Evolutionary conservation across 2,329 filamentous ascomycete species (phyloP).

Genomic region (Didymella pomorum): DNA sequence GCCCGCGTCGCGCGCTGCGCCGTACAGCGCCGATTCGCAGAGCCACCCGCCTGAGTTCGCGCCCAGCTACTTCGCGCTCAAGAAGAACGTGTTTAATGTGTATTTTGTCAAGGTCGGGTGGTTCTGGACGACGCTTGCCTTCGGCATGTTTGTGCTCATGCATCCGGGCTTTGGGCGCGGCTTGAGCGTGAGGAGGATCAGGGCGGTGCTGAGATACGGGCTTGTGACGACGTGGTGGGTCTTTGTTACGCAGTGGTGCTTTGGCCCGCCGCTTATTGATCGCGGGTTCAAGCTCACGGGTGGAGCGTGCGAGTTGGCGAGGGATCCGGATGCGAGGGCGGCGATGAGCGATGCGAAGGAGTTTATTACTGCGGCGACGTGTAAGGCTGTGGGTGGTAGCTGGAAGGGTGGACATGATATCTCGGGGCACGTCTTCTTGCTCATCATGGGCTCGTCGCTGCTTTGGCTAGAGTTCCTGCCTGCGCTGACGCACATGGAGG

Average conservation of each 20-base stretch:
- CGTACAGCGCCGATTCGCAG: conserved; percentile 69
- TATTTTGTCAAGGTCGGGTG: conserved; percentile 96
- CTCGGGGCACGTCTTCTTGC: conserved; percentile 91
- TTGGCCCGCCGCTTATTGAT: conserved; percentile 89
- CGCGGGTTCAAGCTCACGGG: conserved; percentile 88
- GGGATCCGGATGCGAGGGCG: conserved; percentile 58
- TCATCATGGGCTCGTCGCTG: conserved; percentile 84
- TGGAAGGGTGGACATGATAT: conserved; percentile 98
- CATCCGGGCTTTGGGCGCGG: conserved; percentile 67
- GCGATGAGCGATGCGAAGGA: conserved; percentile 56
- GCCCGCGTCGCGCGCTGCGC: conserved; percentile 68
- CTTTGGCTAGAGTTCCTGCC: conserved; percentile 81
- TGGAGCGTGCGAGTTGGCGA: conserved; percentile 75
- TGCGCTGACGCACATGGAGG: conserved; percentile 59
- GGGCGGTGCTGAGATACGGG: conserved; percentile 72
- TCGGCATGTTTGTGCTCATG: conserved; percentile 72
- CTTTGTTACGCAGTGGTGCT: conserved; percentile 94
- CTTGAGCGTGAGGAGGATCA: conserved; percentile 55
- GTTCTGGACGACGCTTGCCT: conserved; percentile 85
- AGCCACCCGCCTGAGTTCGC: conserved; percentile 67
- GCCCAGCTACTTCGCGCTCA: conserved; percentile 90
- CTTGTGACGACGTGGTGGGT: conserved; percentile 82
- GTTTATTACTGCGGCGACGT: conserved; percentile 77
- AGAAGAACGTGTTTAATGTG: conserved; percentile 89
- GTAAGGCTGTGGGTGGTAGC: conserved; percentile 79